phyloP scores from a whole-genome alignment of 306 rosid genomes.

The Ziziphus jujuba region DNA sequence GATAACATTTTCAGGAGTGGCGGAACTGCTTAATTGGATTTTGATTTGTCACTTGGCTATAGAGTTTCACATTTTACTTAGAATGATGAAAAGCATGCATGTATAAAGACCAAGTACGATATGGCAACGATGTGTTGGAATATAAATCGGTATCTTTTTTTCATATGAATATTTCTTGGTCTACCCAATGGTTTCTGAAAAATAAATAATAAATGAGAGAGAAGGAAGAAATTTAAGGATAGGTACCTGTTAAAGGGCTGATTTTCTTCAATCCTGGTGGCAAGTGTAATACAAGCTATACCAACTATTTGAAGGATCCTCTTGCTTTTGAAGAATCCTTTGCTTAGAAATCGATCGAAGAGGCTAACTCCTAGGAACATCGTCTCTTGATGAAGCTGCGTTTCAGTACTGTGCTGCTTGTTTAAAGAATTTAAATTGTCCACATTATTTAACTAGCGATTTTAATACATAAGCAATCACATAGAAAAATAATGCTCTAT shows the following conservation, averaged over 20 bases:
- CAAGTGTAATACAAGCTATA: conserved; percentile 79
- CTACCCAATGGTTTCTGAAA: background rate
- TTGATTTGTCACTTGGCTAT: no score
- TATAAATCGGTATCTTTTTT: no score
- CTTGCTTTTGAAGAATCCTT: conserved; percentile 69
- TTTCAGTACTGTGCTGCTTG: conserved; percentile 52
- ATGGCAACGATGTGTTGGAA: no score
- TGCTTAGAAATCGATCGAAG: conserved; percentile 74
- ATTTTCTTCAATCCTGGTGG: conserved; percentile 90
- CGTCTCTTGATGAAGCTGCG: conserved; percentile 76
- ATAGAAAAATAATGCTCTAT: no score
- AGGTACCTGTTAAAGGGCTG: conserved; percentile 71
- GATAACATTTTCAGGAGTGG: background rate
- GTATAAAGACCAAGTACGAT: no score
- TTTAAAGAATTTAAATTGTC: conserved; percentile 2
- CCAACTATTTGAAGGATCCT: conserved; percentile 70
- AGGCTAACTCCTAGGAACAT: conserved; percentile 77
- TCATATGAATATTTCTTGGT: background rate
- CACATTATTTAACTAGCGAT: background rate
- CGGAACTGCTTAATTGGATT: no score
- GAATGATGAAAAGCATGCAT: no score
- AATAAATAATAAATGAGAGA: background rate
- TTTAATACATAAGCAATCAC: no score
- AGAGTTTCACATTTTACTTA: no score
- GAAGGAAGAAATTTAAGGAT: background rate